phyloP scores from a whole-genome alignment of 148 eudicot species.

The Fallopia convolvulus region DNA sequence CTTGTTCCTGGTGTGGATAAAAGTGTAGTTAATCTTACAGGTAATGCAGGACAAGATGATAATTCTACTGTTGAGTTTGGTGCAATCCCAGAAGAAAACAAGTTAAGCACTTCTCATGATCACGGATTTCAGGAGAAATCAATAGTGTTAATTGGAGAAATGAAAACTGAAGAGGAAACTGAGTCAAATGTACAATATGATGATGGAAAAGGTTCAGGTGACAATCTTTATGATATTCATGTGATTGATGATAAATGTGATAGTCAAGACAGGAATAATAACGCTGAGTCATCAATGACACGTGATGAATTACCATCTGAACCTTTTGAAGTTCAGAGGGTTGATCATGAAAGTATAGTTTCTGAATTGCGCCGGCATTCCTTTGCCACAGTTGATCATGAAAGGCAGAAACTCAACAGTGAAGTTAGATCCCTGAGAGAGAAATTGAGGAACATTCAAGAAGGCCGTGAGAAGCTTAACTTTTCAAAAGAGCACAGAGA shows the following conservation, averaged over 20 bases:
- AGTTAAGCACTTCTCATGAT: conserved; percentile 15
- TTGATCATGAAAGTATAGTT: conserved; percentile 13
- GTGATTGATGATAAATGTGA: conserved; percentile 35
- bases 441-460: conserved; percentile 63
- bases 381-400: conserved; percentile 49
- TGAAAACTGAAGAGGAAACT: conserved; percentile 15
- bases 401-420: conserved; percentile 56
- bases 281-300: conserved; percentile 8
- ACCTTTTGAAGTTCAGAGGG: no score
- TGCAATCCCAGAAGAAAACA: neutral
- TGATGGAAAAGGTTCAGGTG: conserved; percentile 14
- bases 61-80: neutral
- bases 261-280: conserved; percentile 11
- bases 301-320: conserved; percentile 8
- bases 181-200: conserved; percentile 16
- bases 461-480: conserved; percentile 62
- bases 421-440: conserved; percentile 72
- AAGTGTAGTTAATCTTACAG: conserved; percentile 13
- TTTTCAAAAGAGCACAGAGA: conserved; percentile 47
- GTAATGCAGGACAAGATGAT: conserved; percentile 6
- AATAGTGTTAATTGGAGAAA: conserved; percentile 17
- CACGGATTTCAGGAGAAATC: conserved; percentile 17
- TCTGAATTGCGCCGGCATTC: conserved; percentile 42
- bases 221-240: conserved; percentile 57
- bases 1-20: conserved; percentile 36